Percentiles rank a stretch among this genome's conserved stretches.
Evolutionary conservation across 345 rosid species (phyloP).

Genomic region (Noccaea caerulescens): DNA sequence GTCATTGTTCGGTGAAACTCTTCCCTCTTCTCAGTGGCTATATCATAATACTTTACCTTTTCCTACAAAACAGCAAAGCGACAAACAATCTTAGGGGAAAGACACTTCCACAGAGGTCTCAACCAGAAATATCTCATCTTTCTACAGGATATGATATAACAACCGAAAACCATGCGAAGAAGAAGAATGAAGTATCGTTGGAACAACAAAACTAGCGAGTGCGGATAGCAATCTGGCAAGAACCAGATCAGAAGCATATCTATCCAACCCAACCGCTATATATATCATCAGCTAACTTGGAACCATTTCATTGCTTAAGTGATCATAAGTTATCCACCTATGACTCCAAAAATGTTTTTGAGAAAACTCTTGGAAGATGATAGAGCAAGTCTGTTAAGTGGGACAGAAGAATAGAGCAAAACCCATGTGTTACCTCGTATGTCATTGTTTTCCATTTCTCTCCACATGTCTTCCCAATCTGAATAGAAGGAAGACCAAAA

Average conservation of each 20-base stretch:
- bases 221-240: neutral
- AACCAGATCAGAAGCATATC: slow-evolving; percentile 16
- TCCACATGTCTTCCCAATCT: slow-evolving; percentile 98
- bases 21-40: slow-evolving; percentile 84
- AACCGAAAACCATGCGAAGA: slow-evolving; percentile 1
- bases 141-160: neutral
- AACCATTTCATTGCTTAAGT: slow-evolving; percentile 2
- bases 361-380: neutral
- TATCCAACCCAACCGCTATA: slow-evolving; percentile 4
- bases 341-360: neutral
- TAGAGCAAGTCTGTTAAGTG: neutral
- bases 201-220: neutral
- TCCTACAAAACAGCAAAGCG: slow-evolving; percentile 55
- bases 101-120: neutral
- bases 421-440: slow-evolving; percentile 57
- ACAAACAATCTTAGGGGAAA: slow-evolving; percentile 21
- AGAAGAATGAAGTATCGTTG: slow-evolving; percentile 6
- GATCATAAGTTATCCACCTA: slow-evolving; percentile 16
- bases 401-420: neutral
- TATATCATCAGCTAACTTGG: neutral
- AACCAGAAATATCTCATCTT: neutral
- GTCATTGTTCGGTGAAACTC: slow-evolving; percentile 81
- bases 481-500: slow-evolving; percentile 23
- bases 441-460: slow-evolving; percentile 94
- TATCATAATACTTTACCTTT: slow-evolving; percentile 89